phyloP scores from a whole-genome alignment of 1,284 basidiomycete genomes.

The Ganoderma meredithae region DNA sequence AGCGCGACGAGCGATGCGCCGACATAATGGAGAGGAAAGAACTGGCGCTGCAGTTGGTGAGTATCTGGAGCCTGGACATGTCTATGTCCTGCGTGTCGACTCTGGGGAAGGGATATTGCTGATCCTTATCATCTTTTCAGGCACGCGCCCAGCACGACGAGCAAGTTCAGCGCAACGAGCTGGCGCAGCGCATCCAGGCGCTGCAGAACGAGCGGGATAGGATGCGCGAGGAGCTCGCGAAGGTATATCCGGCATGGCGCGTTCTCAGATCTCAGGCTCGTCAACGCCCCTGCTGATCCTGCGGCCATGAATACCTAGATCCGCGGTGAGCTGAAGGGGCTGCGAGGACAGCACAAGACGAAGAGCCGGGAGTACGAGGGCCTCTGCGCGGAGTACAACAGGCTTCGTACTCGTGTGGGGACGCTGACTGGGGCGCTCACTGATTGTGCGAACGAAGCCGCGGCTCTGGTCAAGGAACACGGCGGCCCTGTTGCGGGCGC shows the following conservation, averaged over 20 bases:
- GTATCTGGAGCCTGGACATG: no score
- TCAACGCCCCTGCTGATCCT: neutral
- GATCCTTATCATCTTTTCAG: neutral
- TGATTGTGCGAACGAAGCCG: neutral
- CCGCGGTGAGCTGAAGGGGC: neutral
- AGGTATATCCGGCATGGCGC: neutral
- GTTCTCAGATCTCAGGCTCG: no score
- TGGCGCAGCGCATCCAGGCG: neutral
- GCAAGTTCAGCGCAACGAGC: neutral
- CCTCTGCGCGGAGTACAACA: neutral
- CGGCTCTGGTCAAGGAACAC: neutral
- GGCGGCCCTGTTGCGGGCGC: neutral
- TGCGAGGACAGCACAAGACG: neutral
- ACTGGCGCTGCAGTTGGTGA: neutral
- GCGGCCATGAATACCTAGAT: neutral
- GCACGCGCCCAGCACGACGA: neutral
- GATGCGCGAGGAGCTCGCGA: neutral
- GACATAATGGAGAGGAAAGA: neutral
- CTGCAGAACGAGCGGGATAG: neutral
- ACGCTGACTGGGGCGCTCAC: neutral
- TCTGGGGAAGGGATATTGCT: neutral
- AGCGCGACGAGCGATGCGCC: neutral
- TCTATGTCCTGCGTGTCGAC: neutral
- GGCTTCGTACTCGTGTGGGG: neutral
- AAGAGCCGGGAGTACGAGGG: neutral